Evolutionary conservation across 352 stramenopile species (phyloP).

Genomic region (Globisporangium nodosum): DNA sequence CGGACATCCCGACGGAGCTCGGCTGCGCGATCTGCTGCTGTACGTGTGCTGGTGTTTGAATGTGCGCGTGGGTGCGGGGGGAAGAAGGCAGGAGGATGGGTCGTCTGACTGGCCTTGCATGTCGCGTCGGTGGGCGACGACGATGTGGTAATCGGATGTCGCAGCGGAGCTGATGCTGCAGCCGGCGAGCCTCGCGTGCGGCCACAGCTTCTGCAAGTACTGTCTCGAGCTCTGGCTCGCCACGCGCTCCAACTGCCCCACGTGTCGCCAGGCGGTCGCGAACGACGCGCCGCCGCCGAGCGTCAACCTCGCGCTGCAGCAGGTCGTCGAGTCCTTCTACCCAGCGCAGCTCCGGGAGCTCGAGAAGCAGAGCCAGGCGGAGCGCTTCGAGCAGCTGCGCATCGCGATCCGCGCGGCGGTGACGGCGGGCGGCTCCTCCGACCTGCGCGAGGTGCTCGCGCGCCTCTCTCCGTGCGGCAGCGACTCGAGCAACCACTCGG

Average conservation of each 20-base stretch:
- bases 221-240: conserved; percentile 38
- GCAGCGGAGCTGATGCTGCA: conserved; percentile 42
- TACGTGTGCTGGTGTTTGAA: conserved; percentile 9
- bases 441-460: conserved; percentile 25
- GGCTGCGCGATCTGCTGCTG: conserved; percentile 36
- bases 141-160: not conserved
- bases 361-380: conserved; percentile 21
- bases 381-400: conserved; percentile 23
- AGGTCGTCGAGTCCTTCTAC: conserved; percentile 25
- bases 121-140: too few species aligned
- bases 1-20: conserved; percentile 24
- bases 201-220: conserved; percentile 42
- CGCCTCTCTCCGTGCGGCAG: conserved; percentile 8
- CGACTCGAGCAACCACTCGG: not conserved
- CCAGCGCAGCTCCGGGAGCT: conserved; percentile 23
- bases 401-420: conserved; percentile 24
- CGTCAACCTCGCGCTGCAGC: conserved; percentile 32
- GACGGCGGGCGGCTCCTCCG: conserved; percentile 12
- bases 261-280: conserved; percentile 22
- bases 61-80: not conserved
- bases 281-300: conserved; percentile 3
- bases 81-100: not conserved
- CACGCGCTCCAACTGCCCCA: conserved; percentile 29
- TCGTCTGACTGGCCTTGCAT: not conserved
- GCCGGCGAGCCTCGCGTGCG: conserved; percentile 31